phyloP scores from a whole-genome alignment of 805 yeast species.

The Starmerella davenportii region DNA sequence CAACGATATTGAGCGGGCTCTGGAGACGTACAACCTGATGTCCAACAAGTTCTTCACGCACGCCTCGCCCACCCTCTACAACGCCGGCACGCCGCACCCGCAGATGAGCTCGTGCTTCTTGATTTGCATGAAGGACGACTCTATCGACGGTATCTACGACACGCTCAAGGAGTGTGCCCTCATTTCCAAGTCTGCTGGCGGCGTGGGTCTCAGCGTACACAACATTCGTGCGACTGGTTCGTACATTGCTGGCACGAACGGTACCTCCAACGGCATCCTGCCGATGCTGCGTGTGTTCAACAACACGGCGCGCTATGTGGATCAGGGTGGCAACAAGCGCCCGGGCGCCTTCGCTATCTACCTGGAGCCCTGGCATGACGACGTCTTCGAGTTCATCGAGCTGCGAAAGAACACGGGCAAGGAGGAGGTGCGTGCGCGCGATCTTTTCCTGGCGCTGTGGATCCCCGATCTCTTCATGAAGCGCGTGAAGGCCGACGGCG shows the following conservation, averaged over 20 bases:
- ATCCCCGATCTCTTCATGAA: slow-evolving; percentile 87
- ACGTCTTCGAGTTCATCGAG: slow-evolving; percentile 69
- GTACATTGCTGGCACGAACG: slow-evolving; percentile 79
- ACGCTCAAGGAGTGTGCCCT: slow-evolving; percentile 77
- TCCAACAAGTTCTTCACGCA: slow-evolving; percentile 75
- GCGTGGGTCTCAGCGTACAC: slow-evolving; percentile 78
- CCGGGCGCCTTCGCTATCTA: slow-evolving; percentile 95
- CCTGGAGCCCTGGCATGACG: slow-evolving; percentile 95
- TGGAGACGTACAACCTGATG: slow-evolving; percentile 79
- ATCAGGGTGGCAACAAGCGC: slow-evolving; percentile 94
- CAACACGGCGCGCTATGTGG: slow-evolving; percentile 91
- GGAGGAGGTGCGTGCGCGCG: slow-evolving; percentile 86
- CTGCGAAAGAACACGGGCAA: slow-evolving; percentile 87
- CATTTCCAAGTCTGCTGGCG: slow-evolving; percentile 90
- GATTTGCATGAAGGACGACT: slow-evolving; percentile 81
- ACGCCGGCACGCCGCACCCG: slow-evolving; percentile 75
- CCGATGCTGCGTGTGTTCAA: slow-evolving; percentile 96
- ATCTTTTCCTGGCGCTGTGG: slow-evolving; percentile 86
- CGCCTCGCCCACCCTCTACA: slow-evolving; percentile 88
- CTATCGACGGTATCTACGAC: slow-evolving; percentile 86
- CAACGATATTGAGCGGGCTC: slow-evolving; percentile 39
- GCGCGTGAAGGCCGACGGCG: slow-evolving; percentile 57
- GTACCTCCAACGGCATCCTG: slow-evolving; percentile 76
- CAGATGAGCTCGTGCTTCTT: slow-evolving; percentile 85
- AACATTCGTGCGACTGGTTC: slow-evolving; percentile 77